Base-by-base conservation (phyloP, 73 alveolate species). In the Durusdinium trenchii region DNA sequence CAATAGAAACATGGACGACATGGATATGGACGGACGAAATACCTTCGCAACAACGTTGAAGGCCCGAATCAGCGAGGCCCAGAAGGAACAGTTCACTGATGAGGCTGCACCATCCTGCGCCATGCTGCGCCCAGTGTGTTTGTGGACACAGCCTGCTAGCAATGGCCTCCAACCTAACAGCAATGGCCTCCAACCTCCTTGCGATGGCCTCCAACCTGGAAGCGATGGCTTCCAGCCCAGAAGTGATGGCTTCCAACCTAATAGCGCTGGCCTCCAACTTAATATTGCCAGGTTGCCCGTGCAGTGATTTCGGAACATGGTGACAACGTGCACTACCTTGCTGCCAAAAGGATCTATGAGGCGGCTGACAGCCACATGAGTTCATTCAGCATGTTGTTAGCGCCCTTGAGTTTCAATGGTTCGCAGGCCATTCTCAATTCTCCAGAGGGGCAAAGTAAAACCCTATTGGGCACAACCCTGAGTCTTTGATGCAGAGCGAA, bases 391-490 rank as follows among this genome's bases (percentile, higher is more conserved):
- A 60, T 60, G 73, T 60, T 60, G 73, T 60, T 23, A 60, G 73
- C 30, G 73, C 30, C n/a, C n/a, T n/a, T n/a, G n/a, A n/a, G n/a
- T n/a, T n/a, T n/a, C n/a, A n/a, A n/a, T n/a, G n/a, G n/a, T n/a
- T n/a, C n/a, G n/a, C 35, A 75, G 86, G 86, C 86, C 28, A 40
- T 75, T 75, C 52, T 16, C 20, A 30, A 36, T 7, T 75, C 86
- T 36, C 86, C 86, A 40, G 86, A 75, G 32, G 86, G 86, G 3
- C 86, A 75, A 75, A 54, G 57, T 51, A 75, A 75, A 54, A 75
- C 57, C 86, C 86, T 75, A 30, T 75, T 75, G 43, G 86, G 86
- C n/a, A n/a, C n/a, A n/a, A n/a, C n/a, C n/a, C n/a, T n/a, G n/a
- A n/a, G n/a, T n/a, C n/a, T n/a, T n/a, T n/a, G n/a, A n/a, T n/a